A percentile compares a stretch with the other conserved stretches of the same genome.
Evolutionary conservation across 1,284 basidiomycete species (phyloP).

Genomic region (Phellopilus nigrolimitatus): DNA sequence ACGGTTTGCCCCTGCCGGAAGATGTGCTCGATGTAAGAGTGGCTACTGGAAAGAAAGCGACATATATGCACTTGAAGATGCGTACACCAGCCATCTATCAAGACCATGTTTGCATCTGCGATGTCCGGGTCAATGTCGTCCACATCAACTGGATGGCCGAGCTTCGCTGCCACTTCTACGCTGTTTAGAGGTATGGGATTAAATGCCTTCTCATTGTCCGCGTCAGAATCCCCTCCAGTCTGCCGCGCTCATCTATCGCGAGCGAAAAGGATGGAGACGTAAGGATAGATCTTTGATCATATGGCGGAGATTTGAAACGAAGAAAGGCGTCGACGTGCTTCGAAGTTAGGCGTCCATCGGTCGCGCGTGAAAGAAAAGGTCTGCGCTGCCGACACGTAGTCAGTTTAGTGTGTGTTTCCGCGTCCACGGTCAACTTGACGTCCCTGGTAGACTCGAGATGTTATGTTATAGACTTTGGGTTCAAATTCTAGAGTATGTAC

Average conservation of each 20-base stretch:
- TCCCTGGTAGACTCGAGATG: conserved; percentile 26
- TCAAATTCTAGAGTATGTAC: conserved; percentile 22
- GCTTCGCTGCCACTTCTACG: background rate
- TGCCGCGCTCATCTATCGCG: conserved; percentile 28
- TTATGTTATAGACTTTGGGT: background rate
- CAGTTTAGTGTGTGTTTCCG: conserved; percentile 25
- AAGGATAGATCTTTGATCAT: background rate
- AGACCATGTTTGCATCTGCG: conserved; percentile 42
- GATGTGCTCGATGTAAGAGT: conserved; percentile 18
- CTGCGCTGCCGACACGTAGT: conserved; percentile 22
- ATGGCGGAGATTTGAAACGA: conserved; percentile 26
- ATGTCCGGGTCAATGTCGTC: conserved; percentile 39
- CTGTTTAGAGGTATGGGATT: background rate
- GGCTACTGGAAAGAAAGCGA: background rate
- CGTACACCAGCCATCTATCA: conserved; percentile 58
- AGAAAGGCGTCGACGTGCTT: conserved; percentile 27
- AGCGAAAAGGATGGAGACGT: conserved; percentile 43
- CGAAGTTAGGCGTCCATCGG: background rate
- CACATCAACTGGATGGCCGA: conserved; percentile 19
- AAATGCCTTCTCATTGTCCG: background rate
- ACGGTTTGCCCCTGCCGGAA: conserved; percentile 32
- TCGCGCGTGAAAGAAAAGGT: conserved; percentile 14
- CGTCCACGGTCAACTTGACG: conserved; percentile 31
- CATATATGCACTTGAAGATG: conserved; percentile 15
- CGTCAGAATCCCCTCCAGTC: no score